Conservation (phyloP, 2,329 filamentous ascomycete genomes). For the Fusarium marasasianum region DNA sequence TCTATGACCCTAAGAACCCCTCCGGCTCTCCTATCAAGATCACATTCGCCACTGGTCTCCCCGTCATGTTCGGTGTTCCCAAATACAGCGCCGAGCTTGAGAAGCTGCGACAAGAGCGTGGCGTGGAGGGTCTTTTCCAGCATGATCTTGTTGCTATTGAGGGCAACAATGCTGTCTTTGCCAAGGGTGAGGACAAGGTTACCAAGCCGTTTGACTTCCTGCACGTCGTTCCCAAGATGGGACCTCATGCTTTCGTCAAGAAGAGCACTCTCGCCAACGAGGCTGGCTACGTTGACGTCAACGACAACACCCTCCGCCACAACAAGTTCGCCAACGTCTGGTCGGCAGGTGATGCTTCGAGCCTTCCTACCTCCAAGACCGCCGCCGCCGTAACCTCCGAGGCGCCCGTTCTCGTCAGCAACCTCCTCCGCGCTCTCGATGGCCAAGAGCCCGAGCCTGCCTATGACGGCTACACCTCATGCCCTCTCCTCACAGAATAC, state of each 20-base stretch:
- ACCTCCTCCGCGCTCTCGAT: conserved; percentile 56
- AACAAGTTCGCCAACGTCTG: conserved; percentile 66
- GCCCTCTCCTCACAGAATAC: conserved; percentile 64
- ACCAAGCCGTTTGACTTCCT: conserved; percentile 62
- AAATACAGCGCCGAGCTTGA: conserved; percentile 67
- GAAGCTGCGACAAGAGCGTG: conserved; percentile 61
- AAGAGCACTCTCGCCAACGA: conserved; percentile 63
- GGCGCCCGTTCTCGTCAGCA: conserved; percentile 60
- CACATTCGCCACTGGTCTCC: conserved; percentile 64
- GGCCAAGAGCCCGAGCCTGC: conserved; percentile 54
- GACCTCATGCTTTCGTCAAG: conserved; percentile 63
- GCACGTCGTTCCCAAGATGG: conserved; percentile 69
- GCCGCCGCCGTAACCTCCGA: conserved; percentile 62
- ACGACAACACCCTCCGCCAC: conserved; percentile 62
- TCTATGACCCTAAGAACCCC: conserved; percentile 56
- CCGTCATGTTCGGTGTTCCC: conserved; percentile 68
- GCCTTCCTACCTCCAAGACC: conserved; percentile 66
- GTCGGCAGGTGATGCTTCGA: conserved; percentile 68
- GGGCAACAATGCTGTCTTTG: conserved; percentile 63
- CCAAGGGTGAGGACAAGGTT: conserved; percentile 55
- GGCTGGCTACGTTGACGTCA: conserved; percentile 67
- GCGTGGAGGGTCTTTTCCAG: conserved; percentile 67
- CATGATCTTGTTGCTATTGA: conserved; percentile 65
- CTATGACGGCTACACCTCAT: conserved; percentile 67
- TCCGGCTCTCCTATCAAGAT: conserved; percentile 58